A percentile compares a stretch with the other conserved stretches of the same genome.
Evolutionary conservation across 1,284 basidiomycete species (phyloP).

Genomic region (Tremellales sp.): DNA sequence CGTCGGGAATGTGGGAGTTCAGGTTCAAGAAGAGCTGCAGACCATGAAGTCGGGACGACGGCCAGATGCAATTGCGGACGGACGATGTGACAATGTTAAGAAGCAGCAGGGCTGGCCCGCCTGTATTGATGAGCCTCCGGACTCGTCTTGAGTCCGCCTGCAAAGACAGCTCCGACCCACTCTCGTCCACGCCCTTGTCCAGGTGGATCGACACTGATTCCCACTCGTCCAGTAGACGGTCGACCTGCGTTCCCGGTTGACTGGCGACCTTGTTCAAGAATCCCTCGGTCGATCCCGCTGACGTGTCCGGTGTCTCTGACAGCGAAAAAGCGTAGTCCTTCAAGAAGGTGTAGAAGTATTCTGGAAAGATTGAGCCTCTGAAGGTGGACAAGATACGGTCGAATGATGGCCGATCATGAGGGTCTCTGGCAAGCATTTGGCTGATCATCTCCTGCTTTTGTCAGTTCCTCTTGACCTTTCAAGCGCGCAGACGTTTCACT

Average conservation of each 20-base stretch:
- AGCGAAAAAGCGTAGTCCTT: conserved; percentile 80
- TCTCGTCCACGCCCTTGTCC: conserved; percentile 22
- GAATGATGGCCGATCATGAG: conserved; percentile 72
- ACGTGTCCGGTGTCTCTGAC: conserved; percentile 55
- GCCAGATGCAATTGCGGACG: conserved; percentile 79
- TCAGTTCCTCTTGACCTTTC: not conserved
- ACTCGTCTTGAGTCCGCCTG: not conserved
- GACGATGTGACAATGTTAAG: conserved; percentile 84
- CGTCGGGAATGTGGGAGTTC: conserved; percentile 78
- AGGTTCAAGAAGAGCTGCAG: conserved; percentile 85
- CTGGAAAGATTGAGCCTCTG: conserved; percentile 78
- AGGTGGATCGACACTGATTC: conserved; percentile 40
- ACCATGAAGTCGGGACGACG: conserved; percentile 79
- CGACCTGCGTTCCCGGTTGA: conserved; percentile 33
- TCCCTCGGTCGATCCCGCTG: conserved; percentile 1
- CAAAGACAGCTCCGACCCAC: too few species aligned
- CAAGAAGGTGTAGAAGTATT: conserved; percentile 89
- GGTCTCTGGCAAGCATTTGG: conserved; percentile 83
- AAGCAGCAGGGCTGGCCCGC: conserved; percentile 74
- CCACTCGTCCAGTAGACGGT: conserved; percentile 43
- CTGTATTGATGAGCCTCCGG: conserved; percentile 45
- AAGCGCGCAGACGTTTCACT: conserved; percentile 43
- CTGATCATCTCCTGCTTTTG: conserved; percentile 69
- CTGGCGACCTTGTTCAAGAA: conserved; percentile 27
- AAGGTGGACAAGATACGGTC: conserved; percentile 72